These are phyloP conservation scores for Elongisporangium undulatum DNA, from an alignment of 352 stramenopile species.

Conservation along the genomic window DNA sequence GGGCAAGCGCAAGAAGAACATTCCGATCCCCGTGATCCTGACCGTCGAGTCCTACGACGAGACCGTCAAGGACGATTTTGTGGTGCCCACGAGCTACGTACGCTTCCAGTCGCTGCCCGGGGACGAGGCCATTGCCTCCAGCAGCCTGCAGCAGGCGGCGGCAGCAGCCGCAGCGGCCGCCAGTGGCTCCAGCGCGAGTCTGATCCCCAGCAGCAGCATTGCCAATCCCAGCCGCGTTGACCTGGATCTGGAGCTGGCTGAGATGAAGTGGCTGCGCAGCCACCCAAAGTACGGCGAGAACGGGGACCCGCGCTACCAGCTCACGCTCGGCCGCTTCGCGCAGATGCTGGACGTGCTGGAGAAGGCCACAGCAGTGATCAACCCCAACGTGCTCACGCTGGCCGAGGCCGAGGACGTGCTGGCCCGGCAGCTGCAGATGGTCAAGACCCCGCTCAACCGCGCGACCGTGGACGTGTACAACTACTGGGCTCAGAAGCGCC, in stretches of 20 bases:
- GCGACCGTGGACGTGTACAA: conserved; percentile 88
- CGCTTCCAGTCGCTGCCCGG: conserved; percentile 64
- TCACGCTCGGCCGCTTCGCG: conserved; percentile 57
- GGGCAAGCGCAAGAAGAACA: conserved; percentile 75
- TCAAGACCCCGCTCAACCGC: conserved; percentile 68
- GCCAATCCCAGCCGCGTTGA: conserved; percentile 51
- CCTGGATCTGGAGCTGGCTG: conserved; percentile 74
- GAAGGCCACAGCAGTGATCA: conserved; percentile 78
- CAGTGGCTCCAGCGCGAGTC: not conserved
- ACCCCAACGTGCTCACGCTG: conserved; percentile 69
- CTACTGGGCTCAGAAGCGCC: conserved; percentile 96
- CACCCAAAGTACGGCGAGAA: conserved; percentile 83
- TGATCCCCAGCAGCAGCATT: conserved; percentile 6
- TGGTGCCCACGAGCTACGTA: conserved; percentile 78
- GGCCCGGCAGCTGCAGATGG: conserved; percentile 48
- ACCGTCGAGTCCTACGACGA: conserved; percentile 61
- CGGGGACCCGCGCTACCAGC: conserved; percentile 73
- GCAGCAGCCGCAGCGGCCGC: conserved; percentile 9
- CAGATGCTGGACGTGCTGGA: conserved; percentile 88
- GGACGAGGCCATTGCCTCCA: conserved; percentile 4
- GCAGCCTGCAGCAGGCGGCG: conserved; percentile 4
- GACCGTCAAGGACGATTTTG: conserved; percentile 62
- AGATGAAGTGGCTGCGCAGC: conserved; percentile 83
- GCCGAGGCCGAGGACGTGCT: conserved; percentile 76
- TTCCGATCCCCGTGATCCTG: conserved; percentile 80